Percentiles rank a stretch among this genome's conserved stretches.
These are phyloP conservation scores for Iberis amara DNA, from an alignment of 441 rosid species.

Conservation along the genomic window DNA sequence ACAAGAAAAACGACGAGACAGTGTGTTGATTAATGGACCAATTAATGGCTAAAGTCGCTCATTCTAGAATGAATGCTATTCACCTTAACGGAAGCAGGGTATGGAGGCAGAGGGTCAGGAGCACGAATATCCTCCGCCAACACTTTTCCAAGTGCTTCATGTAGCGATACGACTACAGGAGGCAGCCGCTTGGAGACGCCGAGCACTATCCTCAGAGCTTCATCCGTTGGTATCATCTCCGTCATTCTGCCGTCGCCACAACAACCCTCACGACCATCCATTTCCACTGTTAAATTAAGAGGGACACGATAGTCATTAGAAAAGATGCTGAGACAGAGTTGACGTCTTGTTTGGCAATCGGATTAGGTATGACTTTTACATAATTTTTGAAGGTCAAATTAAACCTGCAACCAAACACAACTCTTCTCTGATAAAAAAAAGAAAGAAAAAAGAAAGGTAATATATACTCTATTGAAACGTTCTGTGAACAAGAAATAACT, in stretches of 20 bases:
- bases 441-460: no score
- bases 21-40: neutral
- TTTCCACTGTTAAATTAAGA: neutral
- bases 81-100: neutral
- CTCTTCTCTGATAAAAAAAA: no score
- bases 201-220: slow-evolving; percentile 56
- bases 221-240: slow-evolving; percentile 56
- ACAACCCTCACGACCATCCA: slow-evolving; percentile 24
- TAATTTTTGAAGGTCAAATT: neutral
- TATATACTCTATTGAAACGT: no score
- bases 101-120: slow-evolving; percentile 52
- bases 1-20: neutral
- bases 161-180: slow-evolving; percentile 47
- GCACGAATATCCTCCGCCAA: slow-evolving; percentile 76
- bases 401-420: slow-evolving; percentile 17
- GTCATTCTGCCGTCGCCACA: slow-evolving; percentile 18
- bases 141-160: slow-evolving; percentile 72
- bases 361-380: slow-evolving; percentile 1
- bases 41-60: no score
- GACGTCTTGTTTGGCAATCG: slow-evolving; percentile 21
- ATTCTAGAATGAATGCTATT: neutral
- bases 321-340: slow-evolving; percentile 7
- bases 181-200: slow-evolving; percentile 50
- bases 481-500: no score
- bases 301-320: slow-evolving; percentile 1